Percentiles rank a stretch among this genome's conserved stretches.
These are phyloP conservation scores for Diutina siamensis DNA, from an alignment of 1,139 yeast species.

Conservation along the genomic window DNA sequence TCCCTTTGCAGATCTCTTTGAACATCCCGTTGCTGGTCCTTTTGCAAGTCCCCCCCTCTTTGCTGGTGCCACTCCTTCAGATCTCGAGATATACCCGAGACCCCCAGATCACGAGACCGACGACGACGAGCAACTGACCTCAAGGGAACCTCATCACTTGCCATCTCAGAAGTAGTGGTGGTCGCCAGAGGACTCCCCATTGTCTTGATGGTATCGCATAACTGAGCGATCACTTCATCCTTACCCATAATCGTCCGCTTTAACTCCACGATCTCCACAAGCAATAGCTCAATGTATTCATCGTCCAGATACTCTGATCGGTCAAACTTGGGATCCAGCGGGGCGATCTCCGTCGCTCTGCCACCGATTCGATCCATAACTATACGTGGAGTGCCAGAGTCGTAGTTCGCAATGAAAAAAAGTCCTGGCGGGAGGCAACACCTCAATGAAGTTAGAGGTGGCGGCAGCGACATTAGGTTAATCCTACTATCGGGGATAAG, in stretches of 20 bases:
- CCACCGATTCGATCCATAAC: neutral
- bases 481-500: no score
- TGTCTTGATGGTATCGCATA: neutral
- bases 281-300: neutral
- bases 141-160: neutral
- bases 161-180: neutral
- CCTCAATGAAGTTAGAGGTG: no score
- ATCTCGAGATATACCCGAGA: neutral
- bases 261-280: neutral
- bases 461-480: no score
- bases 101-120: neutral
- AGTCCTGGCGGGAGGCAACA: neutral
- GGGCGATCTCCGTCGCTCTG: neutral
- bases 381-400: neutral
- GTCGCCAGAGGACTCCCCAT: neutral
- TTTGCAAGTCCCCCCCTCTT: neutral
- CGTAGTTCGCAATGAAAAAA: neutral
- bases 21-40: no score
- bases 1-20: neutral
- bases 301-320: neutral
- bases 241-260: neutral
- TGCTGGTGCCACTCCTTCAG: neutral
- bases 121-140: neutral
- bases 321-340: constrained; percentile 3
- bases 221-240: neutral